These are phyloP conservation scores for Colletotrichum godetiae DNA, from an alignment of 2,329 filamentous ascomycete genomes.

Conservation along the genomic window DNA sequence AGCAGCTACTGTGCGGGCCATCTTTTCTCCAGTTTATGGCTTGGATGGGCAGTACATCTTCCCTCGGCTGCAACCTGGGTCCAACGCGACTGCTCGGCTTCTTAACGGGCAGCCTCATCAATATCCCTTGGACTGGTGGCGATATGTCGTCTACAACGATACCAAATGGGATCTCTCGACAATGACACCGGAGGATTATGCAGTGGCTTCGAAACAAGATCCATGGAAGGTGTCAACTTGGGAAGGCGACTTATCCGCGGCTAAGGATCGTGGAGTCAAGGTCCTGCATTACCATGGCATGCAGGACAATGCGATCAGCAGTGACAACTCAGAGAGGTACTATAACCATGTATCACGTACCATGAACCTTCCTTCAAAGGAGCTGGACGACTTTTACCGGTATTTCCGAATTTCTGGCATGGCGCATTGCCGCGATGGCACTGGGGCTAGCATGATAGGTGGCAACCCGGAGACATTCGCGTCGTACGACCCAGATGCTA, in stretches of 20 bases:
- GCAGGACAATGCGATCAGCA: slow-evolving; percentile 54
- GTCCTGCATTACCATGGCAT: slow-evolving; percentile 60
- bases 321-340: slow-evolving; percentile 58
- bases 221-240: slow-evolving; percentile 53
- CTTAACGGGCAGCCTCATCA: slow-evolving; percentile 8
- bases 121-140: slow-evolving; percentile 35
- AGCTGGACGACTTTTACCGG: slow-evolving; percentile 55
- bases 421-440: slow-evolving; percentile 60
- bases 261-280: slow-evolving; percentile 55
- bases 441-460: slow-evolving; percentile 52
- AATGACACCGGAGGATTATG: slow-evolving; percentile 29
- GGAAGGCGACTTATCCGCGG: slow-evolving; percentile 51
- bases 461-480: slow-evolving; percentile 31
- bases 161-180: slow-evolving; percentile 34
- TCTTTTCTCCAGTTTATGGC: slow-evolving; percentile 44
- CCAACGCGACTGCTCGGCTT: slow-evolving; percentile 41
- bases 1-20: slow-evolving; percentile 41
- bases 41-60: slow-evolving; percentile 46
- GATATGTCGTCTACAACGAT: slow-evolving; percentile 44
- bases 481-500: slow-evolving; percentile 48
- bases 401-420: slow-evolving; percentile 64
- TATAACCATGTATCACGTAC: slow-evolving; percentile 58
- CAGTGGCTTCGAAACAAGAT: slow-evolving; percentile 40
- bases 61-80: slow-evolving; percentile 60
- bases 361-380: slow-evolving; percentile 47